Evolutionary conservation across 1,139 yeast species (phyloP).

Genomic region (Zhuliangozyma blackwelliae): DNA sequence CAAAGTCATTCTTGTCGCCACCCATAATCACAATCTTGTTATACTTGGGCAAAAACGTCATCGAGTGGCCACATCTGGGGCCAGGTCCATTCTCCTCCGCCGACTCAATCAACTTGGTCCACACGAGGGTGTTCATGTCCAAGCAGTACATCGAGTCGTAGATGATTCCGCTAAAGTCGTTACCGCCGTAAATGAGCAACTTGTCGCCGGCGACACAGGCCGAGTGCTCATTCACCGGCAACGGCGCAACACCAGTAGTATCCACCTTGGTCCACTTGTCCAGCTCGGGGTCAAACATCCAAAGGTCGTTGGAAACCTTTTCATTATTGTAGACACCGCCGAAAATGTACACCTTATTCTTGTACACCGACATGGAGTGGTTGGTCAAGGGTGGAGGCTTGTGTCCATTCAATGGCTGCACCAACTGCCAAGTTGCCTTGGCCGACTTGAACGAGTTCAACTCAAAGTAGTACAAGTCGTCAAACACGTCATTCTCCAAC

Average conservation of each 20-base stretch:
- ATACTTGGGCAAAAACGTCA: slow-evolving; percentile 63
- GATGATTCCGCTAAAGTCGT: slow-evolving; percentile 70
- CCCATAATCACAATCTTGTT: slow-evolving; percentile 84
- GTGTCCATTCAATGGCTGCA: slow-evolving; percentile 50
- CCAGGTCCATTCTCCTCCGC: slow-evolving; percentile 56
- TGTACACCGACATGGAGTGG: slow-evolving; percentile 82
- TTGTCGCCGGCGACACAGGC: slow-evolving; percentile 75
- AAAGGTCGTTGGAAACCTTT: slow-evolving; percentile 70
- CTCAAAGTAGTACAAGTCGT: slow-evolving; percentile 84
- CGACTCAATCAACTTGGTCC: slow-evolving; percentile 59
- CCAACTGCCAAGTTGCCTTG: slow-evolving; percentile 77
- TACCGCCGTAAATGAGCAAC: slow-evolving; percentile 88
- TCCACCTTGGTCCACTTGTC: slow-evolving; percentile 62
- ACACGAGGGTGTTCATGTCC: slow-evolving; percentile 64
- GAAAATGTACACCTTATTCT: slow-evolving; percentile 72
- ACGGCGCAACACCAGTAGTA: slow-evolving; percentile 62
- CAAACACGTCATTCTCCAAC: slow-evolving; percentile 79
- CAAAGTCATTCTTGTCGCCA: slow-evolving; percentile 73
- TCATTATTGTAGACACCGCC: slow-evolving; percentile 92
- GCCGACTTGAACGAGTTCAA: slow-evolving; percentile 83
- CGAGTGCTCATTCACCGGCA: slow-evolving; percentile 90
- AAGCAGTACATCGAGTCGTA: slow-evolving; percentile 70
- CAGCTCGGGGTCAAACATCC: slow-evolving; percentile 70
- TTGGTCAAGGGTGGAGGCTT: slow-evolving; percentile 91
- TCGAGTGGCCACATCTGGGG: slow-evolving; percentile 90